Base-by-base conservation (phyloP, 306 rosid genomes). In the Prunus salicina region DNA sequence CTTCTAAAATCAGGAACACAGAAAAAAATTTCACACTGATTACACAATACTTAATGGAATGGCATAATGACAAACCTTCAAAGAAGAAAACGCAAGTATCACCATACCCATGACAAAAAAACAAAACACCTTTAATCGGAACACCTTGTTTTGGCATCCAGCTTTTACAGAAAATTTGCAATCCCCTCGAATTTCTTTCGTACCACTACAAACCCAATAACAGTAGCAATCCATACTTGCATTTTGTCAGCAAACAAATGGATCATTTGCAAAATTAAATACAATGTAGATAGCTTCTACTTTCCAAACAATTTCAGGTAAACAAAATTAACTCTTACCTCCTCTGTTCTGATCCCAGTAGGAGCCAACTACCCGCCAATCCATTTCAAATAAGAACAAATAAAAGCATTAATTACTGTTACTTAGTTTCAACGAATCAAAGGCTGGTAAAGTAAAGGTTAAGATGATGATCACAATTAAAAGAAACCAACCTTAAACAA, bases 91-190 rank as follows among this genome's bases (percentile, higher is more conserved):
- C 91, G 89, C 99, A 95, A 67, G 99, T 95, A 71, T 89, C 93
- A 63, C 97, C 99, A 92, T 90, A 95, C 1, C 97, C 99, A 86
- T 95, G 99, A 83, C 99, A 95, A 72, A 90, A 95, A 86, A 73
- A 92, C 82, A 95, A 58, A 65, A 86, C 86, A 22, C 84, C 99
- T 50, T 89, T 95, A 15, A 90, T 80, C 63, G 78, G 84, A 82
- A 89, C 85, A 16, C 83, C 85, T 1, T 85, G 62, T 79, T 84
- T 71, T 10, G 97, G 97, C 75, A 81, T 69, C 99, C 99, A 95
- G 67, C 92, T 92, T 82, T 89, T 95, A 85, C 92, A 89, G 91
- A 95, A 95, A 72, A 95, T 87, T 76, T 88, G 89, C 77, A 89
- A 45, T 50, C 97, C 97, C 82, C 85, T 89, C 7, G 97, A 95